These are phyloP conservation scores for Pseudogymnoascus sp. DNA, from an alignment of 2,329 filamentous ascomycete species.

Conservation along the genomic window DNA sequence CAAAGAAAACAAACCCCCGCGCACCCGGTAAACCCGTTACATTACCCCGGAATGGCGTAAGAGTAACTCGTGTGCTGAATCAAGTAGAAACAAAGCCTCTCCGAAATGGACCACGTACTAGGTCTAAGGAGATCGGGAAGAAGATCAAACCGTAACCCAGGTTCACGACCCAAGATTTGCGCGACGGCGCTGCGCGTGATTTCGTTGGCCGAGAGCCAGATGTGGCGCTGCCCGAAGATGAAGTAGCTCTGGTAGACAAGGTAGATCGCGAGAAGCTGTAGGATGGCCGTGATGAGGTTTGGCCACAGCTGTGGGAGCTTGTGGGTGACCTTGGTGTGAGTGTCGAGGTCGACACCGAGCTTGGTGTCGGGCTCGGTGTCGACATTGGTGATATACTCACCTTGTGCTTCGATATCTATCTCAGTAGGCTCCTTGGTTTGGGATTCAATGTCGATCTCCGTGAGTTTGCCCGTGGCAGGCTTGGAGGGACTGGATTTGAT, in stretches of 20 bases:
- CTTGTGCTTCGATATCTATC: neutral
- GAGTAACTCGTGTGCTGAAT: neutral
- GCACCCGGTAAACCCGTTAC: neutral
- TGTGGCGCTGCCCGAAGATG: neutral
- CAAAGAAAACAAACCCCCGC: neutral
- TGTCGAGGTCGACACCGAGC: too few species aligned
- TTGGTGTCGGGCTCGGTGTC: neutral
- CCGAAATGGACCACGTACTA: neutral
- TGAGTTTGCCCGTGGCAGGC: neutral
- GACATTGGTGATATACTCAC: neutral
- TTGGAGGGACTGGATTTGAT: neutral
- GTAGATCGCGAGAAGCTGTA: neutral
- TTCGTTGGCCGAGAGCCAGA: neutral
- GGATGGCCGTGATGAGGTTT: neutral
- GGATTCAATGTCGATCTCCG: neutral
- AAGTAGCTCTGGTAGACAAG: neutral
- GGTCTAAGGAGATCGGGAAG: too few species aligned
- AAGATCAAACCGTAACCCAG: too few species aligned
- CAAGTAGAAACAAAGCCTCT: neutral
- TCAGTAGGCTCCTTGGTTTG: neutral
- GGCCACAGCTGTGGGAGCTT: neutral
- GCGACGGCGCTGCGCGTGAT: neutral
- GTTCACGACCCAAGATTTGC: neutral
- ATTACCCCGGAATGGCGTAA: neutral
- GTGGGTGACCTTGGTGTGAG: neutral